phyloP scores from a whole-genome alignment of 768 basidiomycete genomes.

The Panellus pusillus region DNA sequence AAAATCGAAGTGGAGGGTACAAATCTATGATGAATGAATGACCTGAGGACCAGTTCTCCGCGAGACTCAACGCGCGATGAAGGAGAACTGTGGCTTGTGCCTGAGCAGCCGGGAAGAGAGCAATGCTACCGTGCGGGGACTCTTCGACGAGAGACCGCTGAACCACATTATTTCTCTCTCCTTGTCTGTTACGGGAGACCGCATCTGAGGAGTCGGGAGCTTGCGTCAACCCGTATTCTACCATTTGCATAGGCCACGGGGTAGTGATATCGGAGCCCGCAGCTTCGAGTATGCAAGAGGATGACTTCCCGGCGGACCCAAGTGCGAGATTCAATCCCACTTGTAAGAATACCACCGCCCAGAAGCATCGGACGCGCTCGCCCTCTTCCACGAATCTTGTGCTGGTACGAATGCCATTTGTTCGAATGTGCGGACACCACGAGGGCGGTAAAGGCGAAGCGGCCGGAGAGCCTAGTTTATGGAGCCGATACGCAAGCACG shows the following conservation, averaged over 20 bases:
- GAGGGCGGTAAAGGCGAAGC: neutral
- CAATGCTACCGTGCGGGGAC: neutral
- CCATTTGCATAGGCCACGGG: slow-evolving; percentile 5
- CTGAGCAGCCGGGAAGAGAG: neutral
- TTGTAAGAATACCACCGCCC: slow-evolving; percentile 9
- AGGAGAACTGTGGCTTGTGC: slow-evolving; percentile 2
- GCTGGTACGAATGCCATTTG: neutral
- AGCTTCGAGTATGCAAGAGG: neutral
- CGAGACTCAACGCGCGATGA: neutral
- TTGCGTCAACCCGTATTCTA: neutral
- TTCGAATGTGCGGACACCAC: neutral
- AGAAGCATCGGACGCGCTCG: slow-evolving; percentile 4
- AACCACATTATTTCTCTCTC: neutral
- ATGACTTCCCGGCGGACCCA: neutral
- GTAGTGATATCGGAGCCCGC: neutral
- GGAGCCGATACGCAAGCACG: neutral
- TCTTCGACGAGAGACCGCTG: neutral
- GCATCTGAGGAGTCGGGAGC: neutral
- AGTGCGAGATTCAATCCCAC: neutral
- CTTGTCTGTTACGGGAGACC: neutral
- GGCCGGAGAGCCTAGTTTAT: neutral
- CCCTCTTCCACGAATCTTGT: slow-evolving; percentile 2
- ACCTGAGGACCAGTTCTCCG: neutral
- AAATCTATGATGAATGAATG: neutral
- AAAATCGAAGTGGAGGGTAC: neutral